Evolutionary conservation across 257 asterid species (phyloP).

Genomic region (Solanum rostratum): DNA sequence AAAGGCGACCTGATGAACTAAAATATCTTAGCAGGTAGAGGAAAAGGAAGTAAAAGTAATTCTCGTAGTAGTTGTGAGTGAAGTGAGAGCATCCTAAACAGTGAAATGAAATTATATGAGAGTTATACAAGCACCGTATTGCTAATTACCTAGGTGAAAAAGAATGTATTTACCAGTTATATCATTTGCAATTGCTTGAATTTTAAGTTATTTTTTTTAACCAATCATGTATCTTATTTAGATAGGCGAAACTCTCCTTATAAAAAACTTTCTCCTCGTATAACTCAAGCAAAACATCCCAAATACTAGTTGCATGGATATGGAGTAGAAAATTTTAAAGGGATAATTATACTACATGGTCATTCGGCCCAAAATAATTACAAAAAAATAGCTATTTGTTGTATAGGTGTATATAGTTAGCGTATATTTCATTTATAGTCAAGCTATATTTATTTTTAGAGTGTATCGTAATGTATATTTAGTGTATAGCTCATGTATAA

Average conservation of each 20-base stretch:
- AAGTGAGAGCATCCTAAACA: neutral
- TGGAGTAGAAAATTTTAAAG: no score
- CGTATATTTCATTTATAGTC: no score
- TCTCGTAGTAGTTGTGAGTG: neutral
- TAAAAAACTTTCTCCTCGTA: neutral
- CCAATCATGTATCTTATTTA: neutral
- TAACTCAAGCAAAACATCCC: neutral
- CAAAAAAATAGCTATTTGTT: no score
- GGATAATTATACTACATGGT: no score
- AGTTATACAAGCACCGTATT: neutral
- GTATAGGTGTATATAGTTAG: no score
- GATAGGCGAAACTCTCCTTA: neutral
- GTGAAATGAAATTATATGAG: neutral
- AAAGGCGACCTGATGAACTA: no score
- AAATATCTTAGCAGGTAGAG: neutral
- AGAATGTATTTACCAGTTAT: neutral
- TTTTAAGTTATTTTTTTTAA: neutral
- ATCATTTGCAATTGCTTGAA: neutral
- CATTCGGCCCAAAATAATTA: no score
- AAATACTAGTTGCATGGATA: neutral
- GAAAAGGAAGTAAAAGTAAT: neutral
- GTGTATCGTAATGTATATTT: no score
- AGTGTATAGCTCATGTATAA: no score
- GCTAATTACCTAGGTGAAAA: neutral
- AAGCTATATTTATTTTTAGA: no score